These are phyloP conservation scores for Digitaria exilis DNA, from an alignment of 202 grass and related monocot species.

Conservation along the genomic window DNA sequence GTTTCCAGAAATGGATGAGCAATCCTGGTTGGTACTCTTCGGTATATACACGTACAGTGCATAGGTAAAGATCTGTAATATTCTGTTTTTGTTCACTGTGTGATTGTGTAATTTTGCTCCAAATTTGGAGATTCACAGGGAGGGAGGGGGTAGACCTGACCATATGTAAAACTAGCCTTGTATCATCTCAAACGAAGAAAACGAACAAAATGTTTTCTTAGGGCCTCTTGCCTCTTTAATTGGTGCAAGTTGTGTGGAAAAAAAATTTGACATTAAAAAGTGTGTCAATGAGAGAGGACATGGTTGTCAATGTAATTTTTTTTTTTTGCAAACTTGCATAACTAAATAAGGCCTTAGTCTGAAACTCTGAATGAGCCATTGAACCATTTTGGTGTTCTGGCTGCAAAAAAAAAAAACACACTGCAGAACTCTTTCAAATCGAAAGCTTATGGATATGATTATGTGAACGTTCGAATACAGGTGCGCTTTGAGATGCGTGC, in stretches of 20 bases:
- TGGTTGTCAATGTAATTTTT: no score
- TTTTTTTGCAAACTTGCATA: no score
- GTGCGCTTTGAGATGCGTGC: background rate
- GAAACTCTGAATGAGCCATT: background rate
- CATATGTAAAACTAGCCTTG: constrained; percentile 36
- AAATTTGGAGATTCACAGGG: constrained; percentile 25
- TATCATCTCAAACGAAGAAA: constrained; percentile 30
- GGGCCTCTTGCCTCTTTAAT: no score
- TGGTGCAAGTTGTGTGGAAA: no score
- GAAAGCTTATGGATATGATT: background rate
- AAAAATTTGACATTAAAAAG: no score
- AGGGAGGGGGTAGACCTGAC: constrained; percentile 26
- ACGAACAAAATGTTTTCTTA: constrained; percentile 25
- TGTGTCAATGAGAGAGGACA: no score
- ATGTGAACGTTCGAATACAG: background rate
- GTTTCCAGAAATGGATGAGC: constrained; percentile 36
- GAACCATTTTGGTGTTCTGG: background rate
- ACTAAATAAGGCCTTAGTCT: no score
- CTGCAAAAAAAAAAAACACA: background rate
- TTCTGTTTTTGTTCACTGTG: background rate
- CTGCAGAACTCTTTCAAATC: background rate
- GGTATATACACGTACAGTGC: constrained; percentile 24
- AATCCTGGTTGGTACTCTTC: constrained; percentile 20
- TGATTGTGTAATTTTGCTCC: constrained; percentile 36
- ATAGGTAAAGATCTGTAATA: constrained; percentile 22